These are phyloP conservation scores for Aspergillus calidoustus DNA, from an alignment of 2,329 filamentous ascomycete species.

Conservation along the genomic window DNA sequence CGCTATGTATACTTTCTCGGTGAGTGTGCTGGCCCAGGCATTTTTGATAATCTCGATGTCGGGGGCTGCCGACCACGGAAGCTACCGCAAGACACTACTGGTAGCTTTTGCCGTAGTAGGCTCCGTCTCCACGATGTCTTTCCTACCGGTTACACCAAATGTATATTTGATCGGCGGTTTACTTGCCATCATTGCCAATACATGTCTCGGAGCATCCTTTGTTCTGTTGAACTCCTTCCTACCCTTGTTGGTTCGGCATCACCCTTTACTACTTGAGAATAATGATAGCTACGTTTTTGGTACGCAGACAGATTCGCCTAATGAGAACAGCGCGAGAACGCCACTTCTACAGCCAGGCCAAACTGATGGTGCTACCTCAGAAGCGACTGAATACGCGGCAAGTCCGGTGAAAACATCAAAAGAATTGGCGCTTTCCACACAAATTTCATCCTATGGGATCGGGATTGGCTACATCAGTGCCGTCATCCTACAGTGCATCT, in stretches of 20 bases:
- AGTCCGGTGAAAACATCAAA: slow-evolving; percentile 48
- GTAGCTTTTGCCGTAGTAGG: slow-evolving; percentile 84
- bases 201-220: slow-evolving; percentile 91
- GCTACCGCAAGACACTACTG: slow-evolving; percentile 85
- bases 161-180: slow-evolving; percentile 81
- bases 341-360: slow-evolving; percentile 31
- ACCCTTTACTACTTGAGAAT: slow-evolving; percentile 60
- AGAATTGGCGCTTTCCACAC: slow-evolving; percentile 82
- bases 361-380: slow-evolving; percentile 8
- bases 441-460: slow-evolving; percentile 89
- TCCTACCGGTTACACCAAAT: slow-evolving; percentile 75
- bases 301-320: background rate
- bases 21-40: slow-evolving; percentile 87
- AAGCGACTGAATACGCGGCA: slow-evolving; percentile 9
- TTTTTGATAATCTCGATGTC: slow-evolving; percentile 95
- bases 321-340: slow-evolving; percentile 25
- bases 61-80: slow-evolving; percentile 91
- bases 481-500: slow-evolving; percentile 79
- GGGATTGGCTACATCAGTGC: slow-evolving; percentile 92
- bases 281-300: slow-evolving; percentile 3
- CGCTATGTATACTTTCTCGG: slow-evolving; percentile 97
- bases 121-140: slow-evolving; percentile 82
- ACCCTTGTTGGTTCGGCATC: slow-evolving; percentile 85
- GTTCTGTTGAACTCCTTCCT: slow-evolving; percentile 95
- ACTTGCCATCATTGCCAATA: slow-evolving; percentile 88